These are phyloP conservation scores for Pseudogymnoascus sp. DNA, from an alignment of 2,329 filamentous ascomycete species.

Conservation along the genomic window DNA sequence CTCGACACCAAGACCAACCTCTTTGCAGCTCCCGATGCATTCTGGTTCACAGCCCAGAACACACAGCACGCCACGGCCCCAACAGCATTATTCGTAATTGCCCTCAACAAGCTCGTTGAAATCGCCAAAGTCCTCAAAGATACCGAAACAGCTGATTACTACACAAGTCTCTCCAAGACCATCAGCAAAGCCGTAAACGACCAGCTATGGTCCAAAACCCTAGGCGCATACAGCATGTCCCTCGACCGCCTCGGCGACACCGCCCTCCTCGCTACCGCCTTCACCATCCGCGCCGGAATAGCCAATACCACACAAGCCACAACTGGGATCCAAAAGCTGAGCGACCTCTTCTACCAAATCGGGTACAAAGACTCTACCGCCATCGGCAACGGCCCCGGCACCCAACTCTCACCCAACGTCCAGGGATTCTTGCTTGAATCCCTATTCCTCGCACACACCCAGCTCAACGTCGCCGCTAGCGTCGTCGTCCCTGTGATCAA, in stretches of 20 bases:
- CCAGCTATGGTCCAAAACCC: slow-evolving; percentile 29
- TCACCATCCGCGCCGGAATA: slow-evolving; percentile 30
- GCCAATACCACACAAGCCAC: slow-evolving; percentile 29
- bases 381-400: slow-evolving; percentile 17
- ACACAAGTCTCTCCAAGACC: slow-evolving; percentile 19
- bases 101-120: slow-evolving; percentile 23
- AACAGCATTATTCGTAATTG: slow-evolving; percentile 9
- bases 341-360: slow-evolving; percentile 27
- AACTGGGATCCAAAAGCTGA: slow-evolving; percentile 28
- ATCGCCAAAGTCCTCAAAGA: slow-evolving; percentile 31
- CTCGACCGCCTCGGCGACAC: slow-evolving; percentile 25
- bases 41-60: background rate
- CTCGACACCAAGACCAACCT: background rate
- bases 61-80: background rate
- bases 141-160: slow-evolving; percentile 20
- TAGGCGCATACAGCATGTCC: slow-evolving; percentile 30
- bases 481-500: background rate
- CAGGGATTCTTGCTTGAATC: slow-evolving; percentile 38
- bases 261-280: slow-evolving; percentile 30
- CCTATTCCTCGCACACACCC: slow-evolving; percentile 27
- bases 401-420: slow-evolving; percentile 39
- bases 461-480: slow-evolving; percentile 18
- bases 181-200: slow-evolving; percentile 27
- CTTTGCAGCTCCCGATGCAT: background rate
- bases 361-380: slow-evolving; percentile 32